Evolutionary conservation across 176 grass and related monocot species (phyloP), one percentile per base, ranked within the genome.

Genomic region (Aegilops bicornis): DNA sequence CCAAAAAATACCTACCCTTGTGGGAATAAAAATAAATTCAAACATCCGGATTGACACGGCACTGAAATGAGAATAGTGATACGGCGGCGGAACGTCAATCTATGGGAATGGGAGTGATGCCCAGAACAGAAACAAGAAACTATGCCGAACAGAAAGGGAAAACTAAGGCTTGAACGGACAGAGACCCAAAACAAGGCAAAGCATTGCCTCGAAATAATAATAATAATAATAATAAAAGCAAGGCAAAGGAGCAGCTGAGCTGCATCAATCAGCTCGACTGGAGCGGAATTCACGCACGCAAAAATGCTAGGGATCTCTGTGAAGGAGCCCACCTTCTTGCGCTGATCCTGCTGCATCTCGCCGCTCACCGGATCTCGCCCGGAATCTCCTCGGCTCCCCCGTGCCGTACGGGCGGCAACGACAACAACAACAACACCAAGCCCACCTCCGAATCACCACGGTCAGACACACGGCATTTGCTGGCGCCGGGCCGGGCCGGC

Each of bases 341-440:
- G 90, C 79, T 94, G 94, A 87, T 94, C 97, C 88, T 94, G 90
- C 94, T 98, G 94, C 94, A 98, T 98, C 89, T 86, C 86, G 73
- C 48, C 36, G 69, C 76, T 17, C 47, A 8, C 29, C 83, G 79
- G 90, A 94, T 94, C 90, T 83, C 88, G 84, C 54, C 42, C 76
- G 8, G 19, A 84, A 71, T n/a, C 73, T 58, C 85, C 76, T 76
- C 14, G 39, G 78, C 64, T 56, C 27, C 69, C 6, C 65, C 14
- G 69, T 73, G 3, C 61, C 77, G 73, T 66, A 23, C 62, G 64
- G 76, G 12, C 60, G 47, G 58, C 43, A 47, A 47, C 42, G 10
- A 12, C 59, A 8, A 4, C 70, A 69, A 4, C 70, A 69, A 7
- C 36, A 37, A 23, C 29, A 59, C 6, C 48, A 40, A 13, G 78